phyloP scores from a whole-genome alignment of 371 early-diverging fungal genomes.

The Batkoa obscura region DNA sequence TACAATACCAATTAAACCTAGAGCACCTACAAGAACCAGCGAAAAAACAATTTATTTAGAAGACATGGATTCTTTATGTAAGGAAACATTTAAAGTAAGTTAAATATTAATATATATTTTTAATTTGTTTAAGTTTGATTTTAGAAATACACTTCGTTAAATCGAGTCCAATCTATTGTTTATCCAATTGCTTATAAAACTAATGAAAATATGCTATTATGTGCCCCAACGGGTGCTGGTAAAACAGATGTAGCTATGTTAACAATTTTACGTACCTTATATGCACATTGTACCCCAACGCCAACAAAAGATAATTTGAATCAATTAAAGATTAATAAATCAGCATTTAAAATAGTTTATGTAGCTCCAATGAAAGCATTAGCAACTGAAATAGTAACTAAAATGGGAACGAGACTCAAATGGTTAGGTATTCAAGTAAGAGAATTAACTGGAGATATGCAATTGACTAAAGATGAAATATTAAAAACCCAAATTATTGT shows the following conservation, averaged over 20 bases:
- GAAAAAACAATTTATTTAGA: slow-evolving; percentile 37
- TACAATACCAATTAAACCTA: slow-evolving; percentile 44
- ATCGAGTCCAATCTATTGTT: slow-evolving; percentile 88
- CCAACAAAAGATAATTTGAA: slow-evolving; percentile 19
- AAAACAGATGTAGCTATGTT: slow-evolving; percentile 98
- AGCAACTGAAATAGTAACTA: slow-evolving; percentile 90
- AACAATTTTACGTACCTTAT: slow-evolving; percentile 59
- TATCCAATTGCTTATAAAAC: slow-evolving; percentile 81
- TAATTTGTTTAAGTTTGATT: neutral
- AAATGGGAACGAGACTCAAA: slow-evolving; percentile 68
- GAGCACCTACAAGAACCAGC: slow-evolving; percentile 28
- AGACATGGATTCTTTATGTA: slow-evolving; percentile 51
- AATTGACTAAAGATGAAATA: slow-evolving; percentile 83
- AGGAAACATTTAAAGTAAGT: slow-evolving; percentile 48
- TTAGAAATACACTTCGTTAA: slow-evolving; percentile 65
- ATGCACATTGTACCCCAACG: slow-evolving; percentile 36
- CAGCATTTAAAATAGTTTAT: slow-evolving; percentile 92
- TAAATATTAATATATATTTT: neutral
- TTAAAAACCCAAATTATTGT: slow-evolving; percentile 88
- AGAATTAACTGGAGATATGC: slow-evolving; percentile 95
- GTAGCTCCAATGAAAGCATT: slow-evolving; percentile 99
- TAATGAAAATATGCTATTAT: slow-evolving; percentile 95
- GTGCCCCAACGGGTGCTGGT: slow-evolving; percentile 99
- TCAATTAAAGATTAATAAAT: slow-evolving; percentile 34
- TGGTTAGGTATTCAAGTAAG: slow-evolving; percentile 72